Evolutionary conservation across 129 eudicot species (phyloP).

Genomic region (Tagetes patula): DNA sequence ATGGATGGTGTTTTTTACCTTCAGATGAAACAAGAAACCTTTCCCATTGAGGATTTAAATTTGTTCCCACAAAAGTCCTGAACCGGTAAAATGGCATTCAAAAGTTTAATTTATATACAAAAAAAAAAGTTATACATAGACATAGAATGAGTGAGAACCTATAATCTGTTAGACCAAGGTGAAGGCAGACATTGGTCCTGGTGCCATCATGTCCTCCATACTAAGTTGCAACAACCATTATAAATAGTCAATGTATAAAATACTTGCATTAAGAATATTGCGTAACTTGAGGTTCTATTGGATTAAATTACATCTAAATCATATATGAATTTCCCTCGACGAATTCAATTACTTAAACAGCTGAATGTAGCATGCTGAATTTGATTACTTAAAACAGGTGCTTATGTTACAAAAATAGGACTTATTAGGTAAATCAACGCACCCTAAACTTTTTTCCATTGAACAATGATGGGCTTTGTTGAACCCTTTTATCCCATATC

Average conservation of each 20-base stretch:
- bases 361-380: not conserved
- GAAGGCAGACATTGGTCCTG: conserved; percentile 51
- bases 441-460: conserved; percentile 93
- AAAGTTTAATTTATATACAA: not conserved
- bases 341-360: not conserved
- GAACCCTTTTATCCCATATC: conserved; percentile 86
- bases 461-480: conserved; percentile 58
- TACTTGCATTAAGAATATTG: conserved; percentile 1
- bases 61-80: conserved; percentile 98
- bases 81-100: conserved; percentile 23
- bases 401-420: not conserved
- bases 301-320: conserved; percentile 6
- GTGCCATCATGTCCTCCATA: conserved; percentile 60
- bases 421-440: conserved; percentile 31
- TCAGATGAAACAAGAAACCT: conserved; percentile 71
- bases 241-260: conserved; percentile 10
- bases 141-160: conserved; percentile 51
- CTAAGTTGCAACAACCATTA: conserved; percentile 43
- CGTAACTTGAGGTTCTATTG: conserved; percentile 8
- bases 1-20: conserved; percentile 47
- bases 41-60: conserved; percentile 88
- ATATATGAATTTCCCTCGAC: not conserved
- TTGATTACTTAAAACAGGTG: conserved; percentile 13
- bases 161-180: conserved; percentile 96
- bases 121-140: not conserved